phyloP scores from a whole-genome alignment of 2,329 filamentous ascomycete genomes.

The Pseudogymnoascus sp. region DNA sequence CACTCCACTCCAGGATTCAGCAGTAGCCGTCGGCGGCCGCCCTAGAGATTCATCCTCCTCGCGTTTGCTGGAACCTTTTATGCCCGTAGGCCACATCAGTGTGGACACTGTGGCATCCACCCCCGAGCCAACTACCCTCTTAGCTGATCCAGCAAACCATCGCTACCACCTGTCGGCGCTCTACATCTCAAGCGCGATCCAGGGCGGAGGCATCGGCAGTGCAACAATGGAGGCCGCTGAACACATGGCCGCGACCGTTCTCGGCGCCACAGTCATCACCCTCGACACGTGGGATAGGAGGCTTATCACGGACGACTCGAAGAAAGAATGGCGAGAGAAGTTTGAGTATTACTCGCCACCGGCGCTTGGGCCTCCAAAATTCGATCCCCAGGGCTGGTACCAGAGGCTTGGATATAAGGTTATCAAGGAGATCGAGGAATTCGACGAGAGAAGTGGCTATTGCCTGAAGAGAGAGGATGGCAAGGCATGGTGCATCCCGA shows the following conservation, averaged over 20 bases:
- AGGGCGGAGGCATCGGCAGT: constrained; percentile 19
- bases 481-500: not conserved
- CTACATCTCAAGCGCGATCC: constrained; percentile 23
- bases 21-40: constrained; percentile 17
- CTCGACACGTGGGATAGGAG: constrained; percentile 16
- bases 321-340: constrained; percentile 14
- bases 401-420: constrained; percentile 2
- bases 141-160: constrained; percentile 12
- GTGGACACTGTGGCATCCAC: constrained; percentile 15
- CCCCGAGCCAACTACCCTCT: constrained; percentile 2
- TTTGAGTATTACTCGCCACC: not conserved
- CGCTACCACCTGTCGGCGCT: constrained; percentile 21
- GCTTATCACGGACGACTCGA: constrained; percentile 12
- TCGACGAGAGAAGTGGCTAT: not conserved
- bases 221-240: constrained; percentile 21
- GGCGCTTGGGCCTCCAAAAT: not conserved
- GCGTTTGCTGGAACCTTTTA: constrained; percentile 12
- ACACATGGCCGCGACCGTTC: constrained; percentile 19
- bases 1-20: constrained; percentile 18
- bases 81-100: constrained; percentile 24
- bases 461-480: not conserved
- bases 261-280: constrained; percentile 19
- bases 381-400: constrained; percentile 6
- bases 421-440: constrained; percentile 2
- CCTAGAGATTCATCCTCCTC: constrained; percentile 14